Percentiles rank a stretch among this genome's conserved stretches.
Conservation (phyloP, 148 eudicot genomes). For the Heliamphora exappendiculata region DNA sequence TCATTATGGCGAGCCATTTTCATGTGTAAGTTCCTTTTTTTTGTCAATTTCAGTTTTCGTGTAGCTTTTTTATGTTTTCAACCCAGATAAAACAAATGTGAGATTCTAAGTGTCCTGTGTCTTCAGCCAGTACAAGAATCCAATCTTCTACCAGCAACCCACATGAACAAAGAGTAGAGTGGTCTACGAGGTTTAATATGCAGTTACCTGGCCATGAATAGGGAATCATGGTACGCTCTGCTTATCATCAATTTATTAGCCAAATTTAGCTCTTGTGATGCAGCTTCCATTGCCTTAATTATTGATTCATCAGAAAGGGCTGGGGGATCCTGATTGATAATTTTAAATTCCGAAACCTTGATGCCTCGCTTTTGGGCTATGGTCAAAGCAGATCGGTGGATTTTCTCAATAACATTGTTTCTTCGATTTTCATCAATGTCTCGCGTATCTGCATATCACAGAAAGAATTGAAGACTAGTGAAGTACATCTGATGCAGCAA, state of each 20-base stretch:
- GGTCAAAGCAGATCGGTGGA: slow-evolving; percentile 59
- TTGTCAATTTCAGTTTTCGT: background rate
- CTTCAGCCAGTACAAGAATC: too few species aligned
- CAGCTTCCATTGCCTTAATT: slow-evolving; percentile 69
- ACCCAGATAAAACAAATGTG: background rate
- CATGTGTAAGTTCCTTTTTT: background rate
- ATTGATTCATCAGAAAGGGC: slow-evolving; percentile 65
- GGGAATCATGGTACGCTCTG: slow-evolving; percentile 96
- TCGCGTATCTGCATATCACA: slow-evolving; percentile 52
- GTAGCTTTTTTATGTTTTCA: background rate
- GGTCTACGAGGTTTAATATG: background rate
- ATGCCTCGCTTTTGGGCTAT: slow-evolving; percentile 75
- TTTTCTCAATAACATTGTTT: slow-evolving; percentile 68
- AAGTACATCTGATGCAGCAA: background rate
- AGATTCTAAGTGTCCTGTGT: background rate
- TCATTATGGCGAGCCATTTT: background rate
- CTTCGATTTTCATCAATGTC: slow-evolving; percentile 83
- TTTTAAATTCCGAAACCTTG: slow-evolving; percentile 63
- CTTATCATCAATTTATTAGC: slow-evolving; percentile 82
- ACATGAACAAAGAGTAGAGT: background rate
- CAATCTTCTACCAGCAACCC: slow-evolving; percentile 3
- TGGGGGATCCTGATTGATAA: slow-evolving; percentile 95
- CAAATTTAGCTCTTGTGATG: slow-evolving; percentile 64
- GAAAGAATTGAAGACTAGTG: background rate
- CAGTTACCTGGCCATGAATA: slow-evolving; percentile 91